A percentile compares a stretch with the other conserved stretches of the same genome.
Conservation (phyloP, 2,329 filamentous ascomycete genomes). For the Clonostachys sp. region DNA sequence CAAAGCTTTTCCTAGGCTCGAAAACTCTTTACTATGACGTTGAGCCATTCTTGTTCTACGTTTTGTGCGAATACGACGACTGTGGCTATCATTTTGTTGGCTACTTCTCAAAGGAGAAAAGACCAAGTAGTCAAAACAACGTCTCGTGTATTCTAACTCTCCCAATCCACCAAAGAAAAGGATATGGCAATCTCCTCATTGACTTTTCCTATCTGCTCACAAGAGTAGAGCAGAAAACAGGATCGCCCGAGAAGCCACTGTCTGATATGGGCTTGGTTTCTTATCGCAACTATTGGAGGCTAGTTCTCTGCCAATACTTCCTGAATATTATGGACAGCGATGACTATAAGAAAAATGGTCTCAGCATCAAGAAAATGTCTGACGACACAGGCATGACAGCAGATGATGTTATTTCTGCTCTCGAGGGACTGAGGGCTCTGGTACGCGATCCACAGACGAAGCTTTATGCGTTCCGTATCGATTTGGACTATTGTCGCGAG, state of each 20-base stretch:
- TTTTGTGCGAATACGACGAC: constrained; percentile 91
- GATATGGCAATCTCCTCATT: constrained; percentile 93
- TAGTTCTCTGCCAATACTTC: constrained; percentile 82
- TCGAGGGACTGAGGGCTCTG: constrained; percentile 85
- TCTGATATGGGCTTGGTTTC: constrained; percentile 98
- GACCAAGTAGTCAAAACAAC: constrained; percentile 91
- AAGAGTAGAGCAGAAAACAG: constrained; percentile 86
- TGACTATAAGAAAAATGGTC: constrained; percentile 33
- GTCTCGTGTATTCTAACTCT: constrained; percentile 96
- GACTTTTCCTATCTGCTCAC: constrained; percentile 98
- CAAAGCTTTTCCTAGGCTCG: constrained; percentile 95
- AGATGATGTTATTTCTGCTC: constrained; percentile 90
- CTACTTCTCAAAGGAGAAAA: constrained; percentile 99
- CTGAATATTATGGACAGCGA: constrained; percentile 38
- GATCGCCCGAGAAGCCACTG: constrained; percentile 93
- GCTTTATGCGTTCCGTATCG: constrained; percentile 83
- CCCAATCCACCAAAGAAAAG: constrained; percentile 94
- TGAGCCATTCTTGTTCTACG: constrained; percentile 94
- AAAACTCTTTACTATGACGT: constrained; percentile 99
- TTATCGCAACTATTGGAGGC: constrained; percentile 95
- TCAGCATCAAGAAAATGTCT: constrained; percentile 67
- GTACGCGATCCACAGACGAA: constrained; percentile 86
- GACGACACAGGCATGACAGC: constrained; percentile 91
- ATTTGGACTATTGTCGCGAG: constrained; percentile 78
- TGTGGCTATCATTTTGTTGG: constrained; percentile 94